Conservation (phyloP, 495 filamentous ascomycete species). For the Hypoxylon fragiforme region DNA sequence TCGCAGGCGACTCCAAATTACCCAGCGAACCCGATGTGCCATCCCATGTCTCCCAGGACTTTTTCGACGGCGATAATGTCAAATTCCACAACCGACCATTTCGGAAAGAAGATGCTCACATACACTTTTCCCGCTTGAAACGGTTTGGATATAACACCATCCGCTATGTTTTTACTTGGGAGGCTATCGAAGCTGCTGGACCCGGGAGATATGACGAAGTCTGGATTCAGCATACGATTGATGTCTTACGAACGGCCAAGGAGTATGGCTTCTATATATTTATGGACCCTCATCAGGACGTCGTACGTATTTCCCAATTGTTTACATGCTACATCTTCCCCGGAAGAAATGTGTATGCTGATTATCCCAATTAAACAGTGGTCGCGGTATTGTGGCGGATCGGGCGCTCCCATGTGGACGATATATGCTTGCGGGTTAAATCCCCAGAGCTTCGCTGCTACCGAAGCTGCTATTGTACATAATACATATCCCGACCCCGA, state of each 20-base stretch:
- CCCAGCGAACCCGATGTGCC: constrained; percentile 78
- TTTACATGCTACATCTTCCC: not conserved
- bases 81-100: constrained; percentile 90
- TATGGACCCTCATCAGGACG: constrained; percentile 98
- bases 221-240: constrained; percentile 89
- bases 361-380: constrained; percentile 58
- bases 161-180: constrained; percentile 97
- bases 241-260: constrained; percentile 79
- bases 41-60: constrained; percentile 74
- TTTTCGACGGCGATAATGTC: constrained; percentile 91
- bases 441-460: constrained; percentile 78
- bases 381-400: constrained; percentile 92
- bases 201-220: constrained; percentile 95
- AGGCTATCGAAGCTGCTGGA: constrained; percentile 93
- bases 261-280: constrained; percentile 93
- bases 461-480: constrained; percentile 91
- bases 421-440: constrained; percentile 91
- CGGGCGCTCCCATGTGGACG: constrained; percentile 97
- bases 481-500: constrained; percentile 89
- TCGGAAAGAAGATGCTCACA: constrained; percentile 74
- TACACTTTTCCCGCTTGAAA: constrained; percentile 83
- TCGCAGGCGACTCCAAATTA: constrained; percentile 65
- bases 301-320: constrained; percentile 58
- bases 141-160: constrained; percentile 95
- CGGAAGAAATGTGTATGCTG: constrained; percentile 10